Percentiles rank a stretch among this genome's conserved stretches.
Conservation (phyloP, 1,284 basidiomycete species). For the Somion occarium region DNA sequence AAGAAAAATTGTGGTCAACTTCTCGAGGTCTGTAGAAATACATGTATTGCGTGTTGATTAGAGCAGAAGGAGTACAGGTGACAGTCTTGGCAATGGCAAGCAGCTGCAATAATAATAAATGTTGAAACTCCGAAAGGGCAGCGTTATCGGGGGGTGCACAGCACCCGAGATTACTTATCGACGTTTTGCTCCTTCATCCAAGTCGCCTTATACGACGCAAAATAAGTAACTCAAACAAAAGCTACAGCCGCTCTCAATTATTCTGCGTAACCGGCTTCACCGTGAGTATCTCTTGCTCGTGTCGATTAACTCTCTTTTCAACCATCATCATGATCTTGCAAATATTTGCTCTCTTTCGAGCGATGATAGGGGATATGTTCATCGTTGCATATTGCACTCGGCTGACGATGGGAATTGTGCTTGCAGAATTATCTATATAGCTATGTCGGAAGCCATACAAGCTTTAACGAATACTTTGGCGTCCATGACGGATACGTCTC, state of each 20-base stretch:
- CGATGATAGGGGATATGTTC: neutral
- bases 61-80: no score
- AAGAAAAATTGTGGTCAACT: no score
- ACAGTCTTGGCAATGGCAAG: no score
- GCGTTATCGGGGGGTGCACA: neutral
- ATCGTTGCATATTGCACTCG: neutral
- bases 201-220: neutral
- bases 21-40: no score
- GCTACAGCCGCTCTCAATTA: neutral
- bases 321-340: neutral
- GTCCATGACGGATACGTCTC: neutral
- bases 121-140: no score
- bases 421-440: neutral
- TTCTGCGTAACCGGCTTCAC: neutral
- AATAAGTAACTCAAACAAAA: neutral
- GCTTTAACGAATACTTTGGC: slow-evolving; percentile 6
- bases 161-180: neutral
- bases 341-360: neutral
- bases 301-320: neutral
- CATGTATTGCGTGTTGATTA: no score
- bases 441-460: slow-evolving; percentile 4
- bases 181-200: neutral
- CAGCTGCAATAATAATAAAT: no score
- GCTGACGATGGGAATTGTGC: neutral
- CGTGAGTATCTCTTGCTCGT: neutral